Evolutionary conservation across 176 grass and related monocot species (phyloP).

Genomic region (Cenchrus americanus): DNA sequence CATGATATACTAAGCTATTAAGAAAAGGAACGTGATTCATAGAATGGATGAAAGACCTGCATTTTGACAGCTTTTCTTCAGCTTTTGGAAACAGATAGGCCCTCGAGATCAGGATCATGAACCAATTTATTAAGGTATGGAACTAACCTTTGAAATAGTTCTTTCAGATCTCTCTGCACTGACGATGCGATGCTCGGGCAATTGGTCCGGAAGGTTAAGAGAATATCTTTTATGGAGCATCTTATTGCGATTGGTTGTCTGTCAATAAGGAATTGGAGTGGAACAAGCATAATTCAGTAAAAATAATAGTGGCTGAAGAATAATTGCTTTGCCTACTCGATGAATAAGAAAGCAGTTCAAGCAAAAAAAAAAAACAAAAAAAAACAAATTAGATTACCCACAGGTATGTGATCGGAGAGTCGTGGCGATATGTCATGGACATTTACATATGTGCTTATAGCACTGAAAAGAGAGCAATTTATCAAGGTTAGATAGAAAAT

Average conservation of each 20-base stretch:
- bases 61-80: slow-evolving; percentile 39
- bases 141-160: slow-evolving; percentile 53
- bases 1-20: slow-evolving; percentile 32
- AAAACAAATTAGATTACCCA: slow-evolving; percentile 59
- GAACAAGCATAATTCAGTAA: slow-evolving; percentile 5
- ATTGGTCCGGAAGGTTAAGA: slow-evolving; percentile 40
- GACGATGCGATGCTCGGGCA: slow-evolving; percentile 13
- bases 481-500: not conserved
- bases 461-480: slow-evolving; percentile 41
- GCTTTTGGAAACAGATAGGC: slow-evolving; percentile 47
- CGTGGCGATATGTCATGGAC: slow-evolving; percentile 49
- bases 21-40: slow-evolving; percentile 41
- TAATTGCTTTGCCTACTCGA: not conserved
- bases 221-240: slow-evolving; percentile 46
- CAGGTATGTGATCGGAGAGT: slow-evolving; percentile 63
- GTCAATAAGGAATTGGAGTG: slow-evolving; percentile 2
- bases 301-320: not conserved
- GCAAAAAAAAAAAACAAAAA: not conserved
- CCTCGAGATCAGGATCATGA: slow-evolving; percentile 42
- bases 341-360: not conserved
- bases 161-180: slow-evolving; percentile 39
- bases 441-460: slow-evolving; percentile 42
- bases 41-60: slow-evolving; percentile 35
- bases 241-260: slow-evolving; percentile 45
- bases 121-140: slow-evolving; percentile 26